phyloP scores from a whole-genome alignment of 352 stramenopile genomes.

The Thalassiosira exigua region DNA sequence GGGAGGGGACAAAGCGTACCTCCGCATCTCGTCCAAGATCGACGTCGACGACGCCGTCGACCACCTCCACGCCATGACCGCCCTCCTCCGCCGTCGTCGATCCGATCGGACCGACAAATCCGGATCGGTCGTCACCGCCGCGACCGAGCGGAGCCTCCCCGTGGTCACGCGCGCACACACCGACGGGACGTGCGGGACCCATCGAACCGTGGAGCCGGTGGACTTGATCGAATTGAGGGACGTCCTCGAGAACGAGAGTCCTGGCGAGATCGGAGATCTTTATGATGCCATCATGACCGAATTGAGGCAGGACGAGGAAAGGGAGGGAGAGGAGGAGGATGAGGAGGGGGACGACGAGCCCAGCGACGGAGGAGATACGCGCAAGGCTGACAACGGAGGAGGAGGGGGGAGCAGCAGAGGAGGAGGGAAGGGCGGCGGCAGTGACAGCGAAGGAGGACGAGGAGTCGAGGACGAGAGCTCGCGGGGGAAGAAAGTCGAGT shows the following conservation, averaged over 20 bases:
- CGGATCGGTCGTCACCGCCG: conserved; percentile 4
- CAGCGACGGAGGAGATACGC: not conserved
- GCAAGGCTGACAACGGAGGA: not conserved
- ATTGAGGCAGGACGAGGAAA: not conserved
- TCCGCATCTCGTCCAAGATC: conserved; percentile 5
- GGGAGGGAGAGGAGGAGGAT: not conserved
- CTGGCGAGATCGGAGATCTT: conserved; percentile 6
- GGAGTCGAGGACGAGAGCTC: not conserved
- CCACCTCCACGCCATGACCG: not conserved
- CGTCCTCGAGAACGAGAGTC: conserved; percentile 2
- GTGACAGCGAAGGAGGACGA: not conserved
- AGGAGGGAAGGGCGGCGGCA: not conserved
- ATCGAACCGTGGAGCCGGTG: not conserved
- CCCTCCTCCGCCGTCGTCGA: too few relatives aligned
- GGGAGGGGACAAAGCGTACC: not conserved
- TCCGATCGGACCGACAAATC: too few relatives aligned
- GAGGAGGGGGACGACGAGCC: not conserved
- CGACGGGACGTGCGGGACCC: not conserved
- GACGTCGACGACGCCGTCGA: conserved; percentile 10
- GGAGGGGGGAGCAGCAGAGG: not conserved
- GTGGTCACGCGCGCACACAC: not conserved
- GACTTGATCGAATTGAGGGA: not conserved
- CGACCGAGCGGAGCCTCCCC: not conserved
- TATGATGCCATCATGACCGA: conserved; percentile 13
- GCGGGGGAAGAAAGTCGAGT: conserved; percentile 10